Evolutionary conservation across 371 early-diverging fungal genomes (phyloP), one percentile per base, ranked within the genome.

Genomic region (Zychaea mexicana): DNA sequence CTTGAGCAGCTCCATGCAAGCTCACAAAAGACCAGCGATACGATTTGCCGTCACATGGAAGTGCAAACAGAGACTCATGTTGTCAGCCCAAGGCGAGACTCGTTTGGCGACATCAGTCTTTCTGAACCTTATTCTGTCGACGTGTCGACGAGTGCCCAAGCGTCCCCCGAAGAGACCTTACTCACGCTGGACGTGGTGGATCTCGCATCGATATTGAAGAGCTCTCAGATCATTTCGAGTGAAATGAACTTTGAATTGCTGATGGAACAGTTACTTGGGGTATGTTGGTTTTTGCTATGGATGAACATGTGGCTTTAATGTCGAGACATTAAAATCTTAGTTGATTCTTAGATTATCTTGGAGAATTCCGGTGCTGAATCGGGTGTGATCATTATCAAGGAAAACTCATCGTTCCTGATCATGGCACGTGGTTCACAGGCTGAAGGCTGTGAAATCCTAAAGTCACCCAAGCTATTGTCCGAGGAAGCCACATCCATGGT

Each of bases 181-280:
- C 52, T 82, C 27, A 67, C 78, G 1, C 49, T 82, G 56, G 82
- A 82, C 33, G 73, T 82, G 3, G 79, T 78, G 5, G 79, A 82
- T 61, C 56, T 82, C 27, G 79, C 77, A 2, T 78, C 82, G 0
- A 82, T 82, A 24, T 62, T 82, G 32, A 82, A 82, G 62, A 82
- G 82, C 39, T 75, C 76, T 2, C 82, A 82, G 32, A 73, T 82
- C 13, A 79, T 82, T 21, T 82, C 82, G 5, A 82, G 82, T 31
- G 82, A 82, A 53, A 79, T 82, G 82, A 82, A 82, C 36, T 82
- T 79, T 64, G 79, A 82, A n/a, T 47, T 79, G 9, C 33, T 82
- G 19, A 69, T 82, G 76, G 76, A 79, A 36, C 79, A 82, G 49
- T 78, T 82, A 79, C 58, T 82, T n/a, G 76, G 67, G 21, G 70